Evolutionary conservation across 139 green algal genomes (phyloP).

Genomic region (Chlorella sorokiniana): DNA sequence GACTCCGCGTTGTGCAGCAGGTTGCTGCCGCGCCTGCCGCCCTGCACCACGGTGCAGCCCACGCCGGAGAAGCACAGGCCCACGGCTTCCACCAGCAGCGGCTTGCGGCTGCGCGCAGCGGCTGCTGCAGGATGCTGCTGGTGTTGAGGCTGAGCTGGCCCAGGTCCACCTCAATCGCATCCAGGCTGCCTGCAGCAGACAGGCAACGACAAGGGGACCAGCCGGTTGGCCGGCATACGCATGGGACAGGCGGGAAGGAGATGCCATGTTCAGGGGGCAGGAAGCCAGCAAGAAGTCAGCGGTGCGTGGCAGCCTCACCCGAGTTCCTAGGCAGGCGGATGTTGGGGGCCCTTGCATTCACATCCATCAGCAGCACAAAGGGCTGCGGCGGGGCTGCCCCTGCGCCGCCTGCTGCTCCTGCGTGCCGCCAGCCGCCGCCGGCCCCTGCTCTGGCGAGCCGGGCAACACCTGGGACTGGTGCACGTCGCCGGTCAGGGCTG

Average conservation of each 20-base stretch:
- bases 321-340: slow-evolving; percentile 76
- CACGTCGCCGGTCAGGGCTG: neutral
- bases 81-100: slow-evolving; percentile 47
- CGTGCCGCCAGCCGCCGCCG: neutral
- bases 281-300: neutral
- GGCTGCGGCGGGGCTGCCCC: slow-evolving; percentile 15
- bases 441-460: too few relatives aligned
- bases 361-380: slow-evolving; percentile 75
- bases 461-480: too few relatives aligned
- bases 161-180: slow-evolving; percentile 75
- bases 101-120: neutral
- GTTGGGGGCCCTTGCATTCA: slow-evolving; percentile 74
- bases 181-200: slow-evolving; percentile 5
- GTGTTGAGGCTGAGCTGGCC: slow-evolving; percentile 63
- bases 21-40: slow-evolving; percentile 53
- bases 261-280: neutral
- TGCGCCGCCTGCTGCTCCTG: slow-evolving; percentile 2
- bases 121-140: slow-evolving; percentile 57
- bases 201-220: neutral
- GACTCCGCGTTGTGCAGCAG: slow-evolving; percentile 59
- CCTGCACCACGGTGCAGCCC: slow-evolving; percentile 41
- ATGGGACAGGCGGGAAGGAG: neutral
- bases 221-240: neutral
- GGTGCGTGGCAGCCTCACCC: neutral
- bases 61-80: slow-evolving; percentile 53